A percentile compares a stretch with the other conserved stretches of the same genome.
These are phyloP conservation scores for Mucor indicus DNA, from an alignment of 371 early-diverging fungal genomes.

Conservation along the genomic window DNA sequence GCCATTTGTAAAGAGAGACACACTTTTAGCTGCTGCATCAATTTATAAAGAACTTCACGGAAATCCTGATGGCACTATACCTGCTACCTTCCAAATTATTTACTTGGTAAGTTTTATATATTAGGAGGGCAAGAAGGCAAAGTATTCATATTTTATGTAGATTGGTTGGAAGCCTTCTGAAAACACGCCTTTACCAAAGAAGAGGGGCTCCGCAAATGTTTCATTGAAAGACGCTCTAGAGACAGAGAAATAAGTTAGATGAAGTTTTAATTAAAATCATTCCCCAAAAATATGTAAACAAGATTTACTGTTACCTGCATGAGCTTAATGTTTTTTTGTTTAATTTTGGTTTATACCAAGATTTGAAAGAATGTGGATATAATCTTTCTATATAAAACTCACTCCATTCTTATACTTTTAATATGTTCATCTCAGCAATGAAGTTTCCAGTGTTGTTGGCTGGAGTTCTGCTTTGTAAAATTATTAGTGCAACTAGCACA, in stretches of 20 bases:
- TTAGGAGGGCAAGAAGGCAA: neutral
- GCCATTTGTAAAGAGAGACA: conserved; percentile 73
- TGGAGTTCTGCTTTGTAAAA: neutral
- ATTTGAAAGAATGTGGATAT: too few species aligned
- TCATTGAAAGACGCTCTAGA: conserved; percentile 66
- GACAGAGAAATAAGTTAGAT: conserved; percentile 1
- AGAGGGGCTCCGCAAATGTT: conserved; percentile 67
- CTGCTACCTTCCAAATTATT: conserved; percentile 92
- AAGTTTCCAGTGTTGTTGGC: conserved; percentile 1
- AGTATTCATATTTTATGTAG: conserved; percentile 26
- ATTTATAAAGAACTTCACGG: conserved; percentile 92
- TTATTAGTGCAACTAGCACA: neutral
- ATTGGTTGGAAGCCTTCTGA: conserved; percentile 88
- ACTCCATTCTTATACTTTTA: neutral
- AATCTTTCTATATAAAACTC: too few species aligned
- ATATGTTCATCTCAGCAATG: too few species aligned
- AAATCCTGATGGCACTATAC: conserved; percentile 84
- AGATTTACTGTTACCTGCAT: too few species aligned
- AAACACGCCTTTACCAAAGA: conserved; percentile 69
- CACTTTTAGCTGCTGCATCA: conserved; percentile 79
- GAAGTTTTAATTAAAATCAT: conserved; percentile 13
- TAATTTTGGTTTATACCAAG: too few species aligned
- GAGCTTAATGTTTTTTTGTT: neutral
- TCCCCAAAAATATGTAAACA: too few species aligned
- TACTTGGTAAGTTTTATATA: conserved; percentile 58